phyloP scores from a whole-genome alignment of 108 stramenopile genomes.

The Skeletonema grethae region DNA sequence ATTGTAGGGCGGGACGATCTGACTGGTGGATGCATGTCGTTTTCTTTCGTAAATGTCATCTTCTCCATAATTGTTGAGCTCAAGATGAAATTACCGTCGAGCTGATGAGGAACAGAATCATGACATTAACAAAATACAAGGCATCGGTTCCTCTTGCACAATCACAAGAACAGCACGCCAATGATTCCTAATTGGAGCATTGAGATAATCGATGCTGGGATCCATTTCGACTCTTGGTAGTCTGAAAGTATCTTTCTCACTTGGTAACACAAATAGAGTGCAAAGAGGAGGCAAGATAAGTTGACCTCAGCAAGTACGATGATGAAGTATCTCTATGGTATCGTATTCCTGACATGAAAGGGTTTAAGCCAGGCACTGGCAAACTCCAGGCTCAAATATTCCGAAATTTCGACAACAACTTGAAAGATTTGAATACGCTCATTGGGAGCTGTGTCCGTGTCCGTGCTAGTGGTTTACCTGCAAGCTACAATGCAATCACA shows the following conservation, averaged over 20 bases:
- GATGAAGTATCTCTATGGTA: not conserved
- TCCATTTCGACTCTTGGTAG: not conserved
- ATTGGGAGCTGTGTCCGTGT: too few relatives aligned
- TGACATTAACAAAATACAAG: constrained; percentile 6
- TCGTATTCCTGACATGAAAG: too few relatives aligned
- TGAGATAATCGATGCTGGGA: constrained; percentile 1
- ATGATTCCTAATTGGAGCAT: constrained; percentile 7
- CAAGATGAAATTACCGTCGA: not conserved
- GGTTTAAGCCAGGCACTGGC: too few relatives aligned
- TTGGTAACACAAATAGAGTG: not conserved
- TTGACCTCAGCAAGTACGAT: constrained; percentile 1
- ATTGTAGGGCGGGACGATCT: too few relatives aligned
- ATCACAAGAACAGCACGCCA: constrained; percentile 10
- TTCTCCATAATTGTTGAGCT: too few relatives aligned
- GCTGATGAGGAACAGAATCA: constrained; percentile 4
- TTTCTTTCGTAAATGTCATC: too few relatives aligned
- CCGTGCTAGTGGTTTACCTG: too few relatives aligned
- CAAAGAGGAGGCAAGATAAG: constrained; percentile 3
- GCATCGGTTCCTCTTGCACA: not conserved
- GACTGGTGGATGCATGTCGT: too few relatives aligned
- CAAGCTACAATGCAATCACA: too few relatives aligned
- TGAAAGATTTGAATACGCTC: too few relatives aligned
- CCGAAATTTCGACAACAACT: too few relatives aligned
- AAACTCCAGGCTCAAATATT: too few relatives aligned
- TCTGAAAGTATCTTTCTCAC: not conserved